Conservation (phyloP, 257 asterid species). For the Przewalskia tangutica region DNA sequence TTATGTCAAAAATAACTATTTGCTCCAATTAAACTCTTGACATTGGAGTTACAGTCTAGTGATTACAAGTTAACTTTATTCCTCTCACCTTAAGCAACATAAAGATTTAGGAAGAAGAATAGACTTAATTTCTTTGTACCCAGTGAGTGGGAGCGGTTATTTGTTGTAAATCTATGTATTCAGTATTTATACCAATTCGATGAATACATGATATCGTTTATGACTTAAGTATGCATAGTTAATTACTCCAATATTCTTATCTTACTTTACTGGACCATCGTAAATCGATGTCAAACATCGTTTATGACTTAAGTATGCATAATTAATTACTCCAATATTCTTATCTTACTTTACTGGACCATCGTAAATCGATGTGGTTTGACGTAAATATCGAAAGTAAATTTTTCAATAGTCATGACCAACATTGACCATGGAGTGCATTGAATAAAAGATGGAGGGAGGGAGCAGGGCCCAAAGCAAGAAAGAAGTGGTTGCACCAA, state of each 20-base stretch:
- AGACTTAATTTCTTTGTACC: no score
- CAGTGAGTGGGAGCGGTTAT: background rate
- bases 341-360: background rate
- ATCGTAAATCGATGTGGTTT: background rate
- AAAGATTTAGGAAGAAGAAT: background rate
- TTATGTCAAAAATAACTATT: background rate
- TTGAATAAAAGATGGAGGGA: background rate
- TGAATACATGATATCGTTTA: background rate
- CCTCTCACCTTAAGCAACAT: background rate
- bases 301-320: no score
- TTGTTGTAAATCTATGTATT: no score
- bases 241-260: no score
- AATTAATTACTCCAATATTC: no score
- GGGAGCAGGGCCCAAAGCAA: conserved; percentile 1
- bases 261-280: background rate
- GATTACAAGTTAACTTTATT: background rate
- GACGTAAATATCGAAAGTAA: background rate
- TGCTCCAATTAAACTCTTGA: background rate
- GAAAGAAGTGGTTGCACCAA: conserved; percentile 8
- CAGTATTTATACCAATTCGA: background rate
- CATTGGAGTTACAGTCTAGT: background rate
- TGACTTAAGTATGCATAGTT: no score
- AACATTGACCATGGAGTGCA: background rate
- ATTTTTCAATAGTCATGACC: background rate
- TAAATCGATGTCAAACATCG: no score